These are phyloP conservation scores for Xylaria sp. DNA, from an alignment of 2,329 filamentous ascomycete species.

Conservation along the genomic window DNA sequence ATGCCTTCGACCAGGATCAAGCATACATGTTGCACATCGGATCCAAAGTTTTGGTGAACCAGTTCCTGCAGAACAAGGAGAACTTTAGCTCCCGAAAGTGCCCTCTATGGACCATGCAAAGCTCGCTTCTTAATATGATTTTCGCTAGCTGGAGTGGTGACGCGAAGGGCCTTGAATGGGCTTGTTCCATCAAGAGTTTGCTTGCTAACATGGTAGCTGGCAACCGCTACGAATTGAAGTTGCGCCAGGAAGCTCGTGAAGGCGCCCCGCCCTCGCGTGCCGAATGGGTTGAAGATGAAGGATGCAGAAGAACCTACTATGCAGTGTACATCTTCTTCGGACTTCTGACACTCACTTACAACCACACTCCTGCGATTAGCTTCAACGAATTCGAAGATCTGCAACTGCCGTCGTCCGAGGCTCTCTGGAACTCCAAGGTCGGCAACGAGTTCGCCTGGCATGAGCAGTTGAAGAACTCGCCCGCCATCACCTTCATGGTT, in stretches of 20 bases:
- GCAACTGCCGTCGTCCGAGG: conserved; percentile 87
- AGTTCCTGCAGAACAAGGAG: conserved; percentile 96
- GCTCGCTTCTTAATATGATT: conserved; percentile 94
- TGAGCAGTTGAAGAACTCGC: conserved; percentile 66
- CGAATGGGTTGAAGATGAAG: conserved; percentile 96
- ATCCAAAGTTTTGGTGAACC: conserved; percentile 93
- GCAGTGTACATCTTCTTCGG: conserved; percentile 99
- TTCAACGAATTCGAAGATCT: conserved; percentile 97
- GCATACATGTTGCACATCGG: conserved; percentile 97
- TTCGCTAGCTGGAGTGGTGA: conserved; percentile 99
- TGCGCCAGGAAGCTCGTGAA: conserved; percentile 82
- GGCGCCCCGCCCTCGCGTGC: conserved; percentile 68
- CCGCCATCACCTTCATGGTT: conserved; percentile 80
- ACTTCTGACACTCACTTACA: conserved; percentile 89
- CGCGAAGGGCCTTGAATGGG: conserved; percentile 95
- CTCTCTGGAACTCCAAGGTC: conserved; percentile 82
- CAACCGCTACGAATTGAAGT: conserved; percentile 92
- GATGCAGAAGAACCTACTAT: conserved; percentile 93
- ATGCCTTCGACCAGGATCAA: conserved; percentile 95
- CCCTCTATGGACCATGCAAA: conserved; percentile 97
- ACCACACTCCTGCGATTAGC: conserved; percentile 94
- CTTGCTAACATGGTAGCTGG: conserved; percentile 98
- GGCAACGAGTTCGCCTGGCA: conserved; percentile 78
- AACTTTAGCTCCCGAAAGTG: conserved; percentile 98
- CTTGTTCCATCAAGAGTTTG: conserved; percentile 96